These are phyloP conservation scores for Barbarea vulgaris DNA, from an alignment of 345 rosid species.

Conservation along the genomic window DNA sequence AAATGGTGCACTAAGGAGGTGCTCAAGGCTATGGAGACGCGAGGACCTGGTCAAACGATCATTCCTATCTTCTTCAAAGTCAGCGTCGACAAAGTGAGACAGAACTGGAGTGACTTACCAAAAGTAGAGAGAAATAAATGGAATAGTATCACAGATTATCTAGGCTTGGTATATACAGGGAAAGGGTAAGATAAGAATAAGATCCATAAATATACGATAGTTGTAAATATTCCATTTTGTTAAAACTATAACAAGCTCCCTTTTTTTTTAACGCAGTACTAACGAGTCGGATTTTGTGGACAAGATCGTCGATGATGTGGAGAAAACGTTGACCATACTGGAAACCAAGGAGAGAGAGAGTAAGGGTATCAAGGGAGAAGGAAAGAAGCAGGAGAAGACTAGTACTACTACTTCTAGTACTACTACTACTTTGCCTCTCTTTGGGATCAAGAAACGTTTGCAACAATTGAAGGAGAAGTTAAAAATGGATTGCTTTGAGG, in stretches of 20 bases:
- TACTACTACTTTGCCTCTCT: neutral
- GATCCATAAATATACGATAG: no score
- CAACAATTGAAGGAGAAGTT: neutral
- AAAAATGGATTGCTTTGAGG: neutral
- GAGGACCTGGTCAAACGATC: neutral
- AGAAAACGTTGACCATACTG: neutral
- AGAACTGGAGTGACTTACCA: neutral
- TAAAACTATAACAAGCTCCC: no score
- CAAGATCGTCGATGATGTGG: neutral
- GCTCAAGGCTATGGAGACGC: neutral
- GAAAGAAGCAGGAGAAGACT: neutral
- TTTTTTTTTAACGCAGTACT: no score
- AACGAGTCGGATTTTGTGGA: neutral
- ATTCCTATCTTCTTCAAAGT: constrained; percentile 35
- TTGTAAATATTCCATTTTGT: no score
- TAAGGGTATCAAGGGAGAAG: neutral
- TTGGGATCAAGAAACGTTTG: constrained; percentile 8
- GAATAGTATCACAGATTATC: neutral
- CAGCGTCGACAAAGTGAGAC: neutral
- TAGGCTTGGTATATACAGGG: constrained; percentile 11
- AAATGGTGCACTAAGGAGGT: constrained; percentile 31
- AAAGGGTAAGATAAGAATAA: neutral
- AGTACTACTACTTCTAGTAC: no score
- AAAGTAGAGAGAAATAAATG: neutral
- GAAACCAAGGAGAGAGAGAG: neutral